phyloP scores from a whole-genome alignment of 768 basidiomycete species.

The Cantharellus cinnabarinus region DNA sequence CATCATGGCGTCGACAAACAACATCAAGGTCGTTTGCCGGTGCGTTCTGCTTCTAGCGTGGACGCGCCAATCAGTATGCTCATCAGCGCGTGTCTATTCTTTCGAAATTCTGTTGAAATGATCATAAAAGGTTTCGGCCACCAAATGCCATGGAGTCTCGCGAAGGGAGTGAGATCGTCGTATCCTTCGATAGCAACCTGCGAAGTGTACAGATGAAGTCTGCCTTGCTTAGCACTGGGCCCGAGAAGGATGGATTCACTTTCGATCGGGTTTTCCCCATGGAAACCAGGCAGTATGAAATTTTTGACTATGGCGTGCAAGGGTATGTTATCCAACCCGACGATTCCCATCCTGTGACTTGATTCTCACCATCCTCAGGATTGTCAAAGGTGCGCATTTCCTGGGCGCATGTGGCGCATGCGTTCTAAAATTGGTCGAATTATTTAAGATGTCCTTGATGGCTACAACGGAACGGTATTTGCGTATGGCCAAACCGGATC shows the following conservation, averaged over 20 bases:
- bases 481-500: constrained; percentile 71
- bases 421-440: neutral
- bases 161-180: constrained; percentile 78
- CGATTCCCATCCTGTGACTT: constrained; percentile 2
- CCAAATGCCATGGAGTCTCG: constrained; percentile 77
- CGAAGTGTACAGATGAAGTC: constrained; percentile 68
- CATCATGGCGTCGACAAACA: constrained; percentile 25
- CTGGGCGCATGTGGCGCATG: neutral
- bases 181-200: constrained; percentile 69
- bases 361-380: constrained; percentile 25
- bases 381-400: constrained; percentile 52
- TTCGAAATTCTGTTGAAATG: neutral
- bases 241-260: constrained; percentile 94
- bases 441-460: constrained; percentile 76
- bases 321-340: constrained; percentile 34
- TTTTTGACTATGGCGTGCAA: constrained; percentile 97
- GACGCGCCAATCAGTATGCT: neutral
- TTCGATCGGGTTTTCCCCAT: constrained; percentile 95
- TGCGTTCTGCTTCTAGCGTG: constrained; percentile 22
- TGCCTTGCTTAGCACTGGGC: constrained; percentile 45
- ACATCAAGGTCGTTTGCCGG: constrained; percentile 99
- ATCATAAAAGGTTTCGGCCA: constrained; percentile 54
- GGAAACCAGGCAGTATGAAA: constrained; percentile 73
- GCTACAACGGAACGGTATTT: constrained; percentile 59
- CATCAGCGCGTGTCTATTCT: constrained; percentile 2